A percentile compares a stretch with the other conserved stretches of the same genome.
These are phyloP conservation scores for Hygrocybe coccinea DNA, from an alignment of 768 basidiomycete species.

Conservation along the genomic window DNA sequence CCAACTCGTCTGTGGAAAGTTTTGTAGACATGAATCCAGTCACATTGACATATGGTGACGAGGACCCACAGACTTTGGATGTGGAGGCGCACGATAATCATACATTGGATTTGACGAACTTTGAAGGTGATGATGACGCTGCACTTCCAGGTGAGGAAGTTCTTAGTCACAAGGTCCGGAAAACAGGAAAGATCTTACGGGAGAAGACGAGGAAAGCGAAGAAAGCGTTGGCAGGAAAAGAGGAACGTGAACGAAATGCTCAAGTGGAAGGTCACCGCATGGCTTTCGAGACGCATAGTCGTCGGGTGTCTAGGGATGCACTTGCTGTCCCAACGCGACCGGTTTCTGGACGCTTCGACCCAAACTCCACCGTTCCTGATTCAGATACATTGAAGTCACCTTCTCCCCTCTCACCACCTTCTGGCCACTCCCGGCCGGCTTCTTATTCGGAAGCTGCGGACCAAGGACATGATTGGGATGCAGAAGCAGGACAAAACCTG, in stretches of 20 bases:
- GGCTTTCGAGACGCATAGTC: background rate
- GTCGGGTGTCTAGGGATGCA: background rate
- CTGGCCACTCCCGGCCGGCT: background rate
- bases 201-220: slow-evolving; percentile 20
- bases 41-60: slow-evolving; percentile 32
- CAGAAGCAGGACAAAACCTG: background rate
- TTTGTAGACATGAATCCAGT: slow-evolving; percentile 39
- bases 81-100: slow-evolving; percentile 42
- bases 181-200: slow-evolving; percentile 59
- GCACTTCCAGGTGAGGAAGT: slow-evolving; percentile 51
- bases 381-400: background rate
- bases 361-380: background rate
- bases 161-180: slow-evolving; percentile 49
- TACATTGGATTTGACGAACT: slow-evolving; percentile 66
- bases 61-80: slow-evolving; percentile 18
- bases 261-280: background rate
- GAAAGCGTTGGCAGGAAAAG: slow-evolving; percentile 4
- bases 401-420: background rate
- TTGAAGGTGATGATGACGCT: slow-evolving; percentile 68
- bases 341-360: background rate
- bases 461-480: slow-evolving; percentile 2
- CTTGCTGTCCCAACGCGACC: background rate
- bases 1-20: background rate
- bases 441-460: background rate
- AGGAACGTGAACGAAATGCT: slow-evolving; percentile 1